Evolutionary conservation across 371 early-diverging fungal species (phyloP).

Genomic region (Lichtheimia hyalospora): DNA sequence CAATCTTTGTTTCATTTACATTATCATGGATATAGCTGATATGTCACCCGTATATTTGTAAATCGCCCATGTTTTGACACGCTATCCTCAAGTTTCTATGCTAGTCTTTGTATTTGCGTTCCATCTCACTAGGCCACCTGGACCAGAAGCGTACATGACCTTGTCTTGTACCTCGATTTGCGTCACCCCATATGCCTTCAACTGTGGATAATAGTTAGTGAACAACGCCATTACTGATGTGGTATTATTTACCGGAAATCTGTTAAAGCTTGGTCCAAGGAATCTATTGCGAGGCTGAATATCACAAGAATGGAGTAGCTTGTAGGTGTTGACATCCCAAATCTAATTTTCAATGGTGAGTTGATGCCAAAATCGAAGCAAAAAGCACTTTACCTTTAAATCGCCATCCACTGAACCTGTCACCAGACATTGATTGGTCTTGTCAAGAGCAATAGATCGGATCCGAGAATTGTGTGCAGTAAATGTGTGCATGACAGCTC

Average conservation of each 20-base stretch:
- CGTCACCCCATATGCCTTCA: constrained; percentile 53
- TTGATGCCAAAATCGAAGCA: not conserved
- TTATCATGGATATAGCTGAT: too few species aligned
- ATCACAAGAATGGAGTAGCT: constrained; percentile 48
- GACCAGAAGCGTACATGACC: constrained; percentile 44
- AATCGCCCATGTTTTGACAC: too few species aligned
- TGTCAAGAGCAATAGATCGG: constrained; percentile 67
- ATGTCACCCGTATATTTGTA: too few species aligned
- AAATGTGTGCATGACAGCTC: constrained; percentile 65
- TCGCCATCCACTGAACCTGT: constrained; percentile 68
- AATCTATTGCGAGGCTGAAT: constrained; percentile 62
- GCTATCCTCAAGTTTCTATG: too few species aligned
- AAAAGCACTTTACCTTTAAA: constrained; percentile 41
- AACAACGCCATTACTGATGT: not conserved
- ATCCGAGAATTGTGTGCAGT: constrained; percentile 71
- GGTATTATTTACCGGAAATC: constrained; percentile 49
- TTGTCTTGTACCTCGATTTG: constrained; percentile 38
- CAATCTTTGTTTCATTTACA: too few species aligned
- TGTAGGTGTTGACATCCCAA: constrained; percentile 69
- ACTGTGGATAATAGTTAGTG: constrained; percentile 17
- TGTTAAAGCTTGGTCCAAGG: constrained; percentile 54
- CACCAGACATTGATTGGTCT: constrained; percentile 53
- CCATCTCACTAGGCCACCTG: constrained; percentile 44
- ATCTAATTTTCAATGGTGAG: constrained; percentile 36
- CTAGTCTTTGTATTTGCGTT: not conserved